phyloP scores from a whole-genome alignment of 1,139 yeast genomes.

The Candida freyschussii region DNA sequence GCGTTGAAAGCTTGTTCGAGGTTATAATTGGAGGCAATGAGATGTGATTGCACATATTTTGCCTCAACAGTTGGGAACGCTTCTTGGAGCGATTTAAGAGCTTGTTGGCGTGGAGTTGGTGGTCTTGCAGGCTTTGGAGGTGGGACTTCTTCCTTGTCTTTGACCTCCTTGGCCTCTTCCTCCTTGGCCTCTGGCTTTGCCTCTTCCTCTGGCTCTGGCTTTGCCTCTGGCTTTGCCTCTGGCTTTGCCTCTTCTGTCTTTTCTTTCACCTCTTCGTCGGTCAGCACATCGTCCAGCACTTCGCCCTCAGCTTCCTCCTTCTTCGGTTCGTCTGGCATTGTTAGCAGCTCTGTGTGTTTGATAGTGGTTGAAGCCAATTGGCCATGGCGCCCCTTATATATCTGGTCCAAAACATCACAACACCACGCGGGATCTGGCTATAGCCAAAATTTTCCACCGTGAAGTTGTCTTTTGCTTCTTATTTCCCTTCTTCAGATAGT shows the following conservation, averaged over 20 bases:
- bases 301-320: conserved; percentile 12
- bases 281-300: conserved; percentile 8
- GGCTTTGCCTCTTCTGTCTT: conserved; percentile 5
- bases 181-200: conserved; percentile 8
- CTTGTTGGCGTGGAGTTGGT: conserved; percentile 46
- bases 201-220: conserved; percentile 5
- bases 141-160: conserved; percentile 29
- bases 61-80: conserved; percentile 40
- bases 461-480: conserved; percentile 6
- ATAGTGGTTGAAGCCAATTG: too few species aligned
- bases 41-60: conserved; percentile 65
- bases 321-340: conserved; percentile 9
- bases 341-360: neutral
- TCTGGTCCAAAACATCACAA: conserved; percentile 1
- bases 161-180: conserved; percentile 7
- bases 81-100: conserved; percentile 32
- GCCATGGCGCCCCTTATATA: too few species aligned
- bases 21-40: conserved; percentile 79
- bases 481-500: conserved; percentile 23
- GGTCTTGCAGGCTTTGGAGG: conserved; percentile 70
- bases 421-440: neutral
- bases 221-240: conserved; percentile 1
- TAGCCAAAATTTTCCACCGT: conserved; percentile 6
- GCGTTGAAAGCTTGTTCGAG: conserved; percentile 89
- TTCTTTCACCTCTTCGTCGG: conserved; percentile 12